These are phyloP conservation scores for Xylariaceae sp. DNA, from an alignment of 2,329 filamentous ascomycete genomes.

Conservation along the genomic window DNA sequence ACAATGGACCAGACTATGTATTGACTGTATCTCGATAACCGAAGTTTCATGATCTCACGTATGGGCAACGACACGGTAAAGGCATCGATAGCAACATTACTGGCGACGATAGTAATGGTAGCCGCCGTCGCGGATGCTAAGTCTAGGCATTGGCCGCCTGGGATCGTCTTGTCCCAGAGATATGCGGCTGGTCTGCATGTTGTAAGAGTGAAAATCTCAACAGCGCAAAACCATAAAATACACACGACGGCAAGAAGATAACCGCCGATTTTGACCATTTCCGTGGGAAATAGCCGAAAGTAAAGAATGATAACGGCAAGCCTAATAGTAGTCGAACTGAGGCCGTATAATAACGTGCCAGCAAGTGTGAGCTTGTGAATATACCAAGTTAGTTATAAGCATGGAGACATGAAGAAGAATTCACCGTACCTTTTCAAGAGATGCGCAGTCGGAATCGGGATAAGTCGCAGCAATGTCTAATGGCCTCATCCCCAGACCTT, in stretches of 20 bases:
- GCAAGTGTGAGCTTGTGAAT: constrained; percentile 9
- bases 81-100: constrained; percentile 11
- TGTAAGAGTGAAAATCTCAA: constrained; percentile 34
- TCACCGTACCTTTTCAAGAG: constrained; percentile 9
- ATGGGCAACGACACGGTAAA: constrained; percentile 12
- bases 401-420: neutral
- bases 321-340: constrained; percentile 10
- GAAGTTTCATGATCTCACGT: constrained; percentile 12
- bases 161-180: constrained; percentile 10
- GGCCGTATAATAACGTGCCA: constrained; percentile 14
- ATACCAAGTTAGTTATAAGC: constrained; percentile 4
- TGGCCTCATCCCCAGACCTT: constrained; percentile 11
- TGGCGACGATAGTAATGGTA: constrained; percentile 6
- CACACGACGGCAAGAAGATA: constrained; percentile 7
- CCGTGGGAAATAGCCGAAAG: constrained; percentile 14
- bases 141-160: constrained; percentile 11
- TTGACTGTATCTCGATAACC: constrained; percentile 10
- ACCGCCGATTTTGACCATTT: constrained; percentile 8
- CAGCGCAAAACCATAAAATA: constrained; percentile 28
- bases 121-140: neutral
- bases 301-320: constrained; percentile 17
- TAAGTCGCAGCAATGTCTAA: neutral
- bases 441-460: neutral
- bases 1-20: constrained; percentile 7
- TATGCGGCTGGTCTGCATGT: constrained; percentile 15